Evolutionary conservation across 441 rosid genomes (phyloP), one percentile per base, ranked within the genome.

Genomic region (Syzygium syzygioides): DNA sequence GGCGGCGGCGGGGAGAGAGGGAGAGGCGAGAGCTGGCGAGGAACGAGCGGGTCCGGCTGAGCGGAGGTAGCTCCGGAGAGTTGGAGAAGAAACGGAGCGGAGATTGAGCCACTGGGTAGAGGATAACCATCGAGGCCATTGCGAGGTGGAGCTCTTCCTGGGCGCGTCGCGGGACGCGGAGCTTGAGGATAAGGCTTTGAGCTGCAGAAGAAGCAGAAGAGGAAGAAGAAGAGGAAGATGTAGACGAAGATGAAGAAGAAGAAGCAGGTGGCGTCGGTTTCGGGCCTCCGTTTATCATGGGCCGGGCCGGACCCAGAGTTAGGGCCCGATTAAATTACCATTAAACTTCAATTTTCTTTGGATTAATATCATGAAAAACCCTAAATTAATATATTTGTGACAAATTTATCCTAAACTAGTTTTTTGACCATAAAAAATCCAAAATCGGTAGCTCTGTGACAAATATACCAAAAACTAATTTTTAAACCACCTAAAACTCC

Each of bases 41-140:
- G 89, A 89, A 32, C 56, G 87, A 32, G 30, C 48, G 89, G 23
- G 86, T 34, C 18, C 88, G 41, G 89, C 13, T 37, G 60, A 83
- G 80, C 12, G 68, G 80, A 80, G 86, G 60, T 37, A 86, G 11
- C 86, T 45, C 76, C 86, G 85, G 87, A 32, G 87, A 84, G 85
- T 55, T 71, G 55, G 91, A 91, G 88, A 91, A 59, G 52, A 89
- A 55, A 87, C 59, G 86, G 37, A 91, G 83, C 17, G 93, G 90
- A 87, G 96, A 91, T 26, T 89, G 94, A 90, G 91, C 89, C 14
- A 93, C 79, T 26, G 93, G 89, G 12, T 88, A 85, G 79, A 92
- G 88, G 37, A 94, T 37, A 76, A 76, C 52, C 80, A 91, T 86
- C 54, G 95, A 93, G 87, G 88, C 93, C 95, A 93, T 95, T 60